Evolutionary conservation across 2,329 filamentous ascomycete species (phyloP), one percentile per base, ranked within the genome.

Genomic region (Pseudogymnoascus destructans): DNA sequence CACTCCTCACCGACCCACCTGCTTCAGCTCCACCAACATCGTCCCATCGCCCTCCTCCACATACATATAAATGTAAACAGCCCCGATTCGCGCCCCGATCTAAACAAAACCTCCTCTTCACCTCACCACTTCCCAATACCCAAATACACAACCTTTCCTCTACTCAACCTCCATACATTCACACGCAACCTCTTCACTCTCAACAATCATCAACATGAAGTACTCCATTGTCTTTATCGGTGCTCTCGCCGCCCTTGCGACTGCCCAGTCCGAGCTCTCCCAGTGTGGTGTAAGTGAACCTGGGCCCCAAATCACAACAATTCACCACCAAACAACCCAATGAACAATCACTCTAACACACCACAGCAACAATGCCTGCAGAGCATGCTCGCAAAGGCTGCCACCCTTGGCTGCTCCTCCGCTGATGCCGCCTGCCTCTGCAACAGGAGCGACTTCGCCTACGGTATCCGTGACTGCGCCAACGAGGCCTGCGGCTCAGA

Each of bases 401-500:
- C 65, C 54, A 61, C 64, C 17, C 73, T 77, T 61, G 71, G 71
- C 59, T 77, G 75, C 65, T 19, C 62, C 13, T 15, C 59, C 10
- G 65, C 66, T 17, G 73, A 76, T 62, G 61, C 67, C 32, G 58
- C 60, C 57, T 77, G 75, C 70, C 71, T 74, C 60, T 77, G 75
- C 70, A 63, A 60, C n/a, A 69, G 74, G 58, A 60, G 60, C 33
- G 66, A 74, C 69, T 77, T 75, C 62, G 69, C 68, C 59, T 75
- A 72, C 59, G 75, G 75, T 60, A 67, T 77, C 55, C 73, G 74
- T 60, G 75, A 77, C 64, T 77, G 75, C 68, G 68, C 73, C 59
- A 71, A 66, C 59, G 67, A 72, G 63, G 71, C 72, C 32, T 76
- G 75, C 63, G 67, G 66, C 56, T n/a, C 61, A 7, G 63, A 60